Evolutionary conservation across 1,284 basidiomycete species (phyloP).

Genomic region (Tilletia setariae): DNA sequence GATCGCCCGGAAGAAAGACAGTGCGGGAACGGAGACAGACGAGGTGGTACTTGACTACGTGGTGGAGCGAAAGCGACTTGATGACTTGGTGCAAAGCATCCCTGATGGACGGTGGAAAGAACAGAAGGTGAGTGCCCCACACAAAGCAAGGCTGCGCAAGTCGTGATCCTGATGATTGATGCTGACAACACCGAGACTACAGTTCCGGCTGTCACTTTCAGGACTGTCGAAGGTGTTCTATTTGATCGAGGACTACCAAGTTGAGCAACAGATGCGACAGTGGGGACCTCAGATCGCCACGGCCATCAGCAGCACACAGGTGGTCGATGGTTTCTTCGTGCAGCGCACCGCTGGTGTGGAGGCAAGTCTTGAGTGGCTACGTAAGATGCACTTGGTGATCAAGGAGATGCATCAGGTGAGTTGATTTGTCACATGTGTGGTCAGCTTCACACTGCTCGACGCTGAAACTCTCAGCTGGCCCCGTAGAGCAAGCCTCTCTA

Average conservation of each 20-base stretch:
- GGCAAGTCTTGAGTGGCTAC: constrained; percentile 61
- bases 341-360: constrained; percentile 59
- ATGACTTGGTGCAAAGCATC: constrained; percentile 60
- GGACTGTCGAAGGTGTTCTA: constrained; percentile 60
- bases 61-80: constrained; percentile 62
- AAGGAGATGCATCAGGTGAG: constrained; percentile 53
- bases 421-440: neutral
- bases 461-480: neutral
- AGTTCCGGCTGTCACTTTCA: constrained; percentile 60
- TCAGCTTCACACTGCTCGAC: too few relatives aligned
- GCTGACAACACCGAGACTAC: neutral
- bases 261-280: constrained; percentile 45
- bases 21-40: constrained; percentile 38
- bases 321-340: constrained; percentile 62
- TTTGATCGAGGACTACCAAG: constrained; percentile 61
- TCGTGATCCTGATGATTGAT: too few relatives aligned
- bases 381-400: constrained; percentile 58
- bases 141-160: too few relatives aligned
- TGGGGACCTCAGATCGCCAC: constrained; percentile 54
- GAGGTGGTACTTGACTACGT: constrained; percentile 63
- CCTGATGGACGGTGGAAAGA: constrained; percentile 61
- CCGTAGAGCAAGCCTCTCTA: constrained; percentile 50
- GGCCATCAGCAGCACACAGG: constrained; percentile 59
- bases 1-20: constrained; percentile 58
- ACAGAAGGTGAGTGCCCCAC: constrained; percentile 57